phyloP scores from a whole-genome alignment of 768 basidiomycete genomes.

The Psilocybe subaeruginosa region DNA sequence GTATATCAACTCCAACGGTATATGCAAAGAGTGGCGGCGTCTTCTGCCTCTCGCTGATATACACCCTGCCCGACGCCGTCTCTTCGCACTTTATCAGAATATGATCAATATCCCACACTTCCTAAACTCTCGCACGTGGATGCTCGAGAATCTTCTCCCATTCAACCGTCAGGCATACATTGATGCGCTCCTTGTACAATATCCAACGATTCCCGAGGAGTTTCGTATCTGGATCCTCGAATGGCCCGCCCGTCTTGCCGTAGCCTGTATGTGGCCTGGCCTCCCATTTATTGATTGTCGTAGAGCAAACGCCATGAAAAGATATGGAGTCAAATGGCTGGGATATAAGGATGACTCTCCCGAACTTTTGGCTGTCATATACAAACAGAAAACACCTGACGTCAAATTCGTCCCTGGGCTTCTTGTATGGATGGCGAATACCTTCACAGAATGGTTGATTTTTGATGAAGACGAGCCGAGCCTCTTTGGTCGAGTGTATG shows the following conservation, averaged over 20 bases:
- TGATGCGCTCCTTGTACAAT: not conserved
- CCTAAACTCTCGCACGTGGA: not conserved
- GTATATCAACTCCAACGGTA: not conserved
- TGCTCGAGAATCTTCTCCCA: not conserved
- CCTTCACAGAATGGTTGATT: not conserved
- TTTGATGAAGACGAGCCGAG: not conserved
- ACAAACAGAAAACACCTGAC: not conserved
- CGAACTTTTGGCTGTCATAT: not conserved
- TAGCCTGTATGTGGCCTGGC: conserved; percentile 8
- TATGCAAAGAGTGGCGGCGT: not conserved
- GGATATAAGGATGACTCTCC: not conserved
- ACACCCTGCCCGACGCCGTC: not conserved
- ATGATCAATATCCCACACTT: not conserved
- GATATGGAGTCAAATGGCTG: not conserved
- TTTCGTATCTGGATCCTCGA: conserved; percentile 5
- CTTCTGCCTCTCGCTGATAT: conserved; percentile 2
- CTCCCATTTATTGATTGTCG: not conserved
- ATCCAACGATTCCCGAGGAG: conserved; percentile 6
- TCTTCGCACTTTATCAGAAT: not conserved
- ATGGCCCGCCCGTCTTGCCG: not conserved
- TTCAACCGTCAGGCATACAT: not conserved
- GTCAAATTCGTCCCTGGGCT: not conserved
- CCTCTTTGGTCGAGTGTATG: not conserved
- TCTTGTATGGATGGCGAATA: not conserved
- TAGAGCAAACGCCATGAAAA: accelerated